Evolutionary conservation across 2,329 filamentous ascomycete genomes (phyloP), one percentile per base, ranked within the genome.

Genomic region (Phialemoniopsis sp.): DNA sequence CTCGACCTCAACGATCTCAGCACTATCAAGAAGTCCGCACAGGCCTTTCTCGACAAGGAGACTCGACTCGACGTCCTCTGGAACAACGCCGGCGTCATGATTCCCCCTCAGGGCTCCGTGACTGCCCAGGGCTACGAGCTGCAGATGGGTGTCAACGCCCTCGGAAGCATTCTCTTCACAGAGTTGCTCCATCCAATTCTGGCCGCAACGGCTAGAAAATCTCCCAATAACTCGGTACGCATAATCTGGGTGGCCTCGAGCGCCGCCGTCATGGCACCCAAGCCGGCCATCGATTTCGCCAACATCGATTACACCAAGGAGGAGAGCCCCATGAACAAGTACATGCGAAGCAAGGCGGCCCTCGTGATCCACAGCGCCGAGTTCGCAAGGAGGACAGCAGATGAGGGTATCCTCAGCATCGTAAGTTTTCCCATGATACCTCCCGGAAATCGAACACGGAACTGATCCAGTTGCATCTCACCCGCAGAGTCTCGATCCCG

Each of bases 31-130:
- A 33, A 45, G 13, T 46, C 54, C 3, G 52, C 53, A 2, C 32
- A 37, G 4, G 18, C 35, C 13, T 57, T 58, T 36, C 44, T 54
- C 8, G 40, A 35, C 2, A 44, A 48, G 33, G 53, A 57, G 39
- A 42, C 21, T 19, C 45, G 57, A 6, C 44, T 67, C 4, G 58
- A 67, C 44, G 57, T 64, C 6, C 43, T 68, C 21, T 57, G 60
- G 42, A 60, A 68, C 46, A 68, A 68, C 47, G 65, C 66, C 1
- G 64, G 55, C 5, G 52, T 67, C 26, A 67, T 66, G 61, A 43
- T 48, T 3, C 55, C 60, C 2, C 61, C 62, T 1, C 38, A 46
- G 5, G 60, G 59, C 4, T 60, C 56, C 35, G 60, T 56, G 41
- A 58, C 60, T 14, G 52, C 54, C 8, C 57, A 60, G 42, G 54